Evolutionary conservation across 805 yeast genomes (phyloP), one percentile per base, ranked within the genome.

Genomic region (Pichia exigua): DNA sequence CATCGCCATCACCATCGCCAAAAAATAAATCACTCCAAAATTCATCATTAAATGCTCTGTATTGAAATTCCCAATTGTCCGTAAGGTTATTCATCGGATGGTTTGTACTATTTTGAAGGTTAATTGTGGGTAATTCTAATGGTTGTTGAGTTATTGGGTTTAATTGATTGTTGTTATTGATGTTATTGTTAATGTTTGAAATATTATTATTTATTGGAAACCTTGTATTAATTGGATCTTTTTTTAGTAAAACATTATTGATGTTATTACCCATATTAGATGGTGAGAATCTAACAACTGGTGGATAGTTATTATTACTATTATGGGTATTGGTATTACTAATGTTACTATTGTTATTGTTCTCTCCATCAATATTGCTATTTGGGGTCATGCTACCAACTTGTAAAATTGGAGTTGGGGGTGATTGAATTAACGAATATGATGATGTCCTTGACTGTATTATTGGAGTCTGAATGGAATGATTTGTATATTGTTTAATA

Each of bases 11-110:
- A 2, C 47, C 50, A 30, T 51, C 49, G 20, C 62, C 58, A 44
- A 62, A 69, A 32, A 77, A 62, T 35, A 77, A 64, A 53, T 83
- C 86, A 38, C 81, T 73, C 90, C 90, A 84, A 58, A 84, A 81
- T 60, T 84, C 90, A 59, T 83, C 90, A 52, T 79, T 81, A 38
- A 83, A 64, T 11, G 81, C 76, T 69, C 75, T 73, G 46, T 74
- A 75, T 12, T 82, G 78, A 58, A 70, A 69, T 45, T 77, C 79
- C 47, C 74, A 68, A 49, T 69, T 68, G 1, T 42, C n/a, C 13
- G 17, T 15, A 35, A 38, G 35, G 17, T 12, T 24, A 38, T 35
- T 17, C n/a, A n/a, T 35, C 11, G 39, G 20, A 68, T 42, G 32
- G 32, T 27, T 26, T 32, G n/a, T 6, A 32, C n/a, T 32, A 15